Conservation (phyloP, 1,284 basidiomycete genomes). For the Leccinum variabile region DNA sequence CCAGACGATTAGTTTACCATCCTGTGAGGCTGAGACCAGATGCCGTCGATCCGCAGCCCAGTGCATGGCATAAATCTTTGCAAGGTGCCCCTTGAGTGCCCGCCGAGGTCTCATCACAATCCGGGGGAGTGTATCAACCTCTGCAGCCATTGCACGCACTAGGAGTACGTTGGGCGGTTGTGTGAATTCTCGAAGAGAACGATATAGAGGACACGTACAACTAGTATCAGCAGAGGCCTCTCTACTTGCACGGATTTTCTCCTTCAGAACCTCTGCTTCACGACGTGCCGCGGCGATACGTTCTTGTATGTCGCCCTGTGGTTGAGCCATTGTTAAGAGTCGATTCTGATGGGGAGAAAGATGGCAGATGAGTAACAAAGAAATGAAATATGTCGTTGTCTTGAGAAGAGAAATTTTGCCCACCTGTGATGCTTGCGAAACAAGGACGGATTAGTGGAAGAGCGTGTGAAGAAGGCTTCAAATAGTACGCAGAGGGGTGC, state of each 20-base stretch:
- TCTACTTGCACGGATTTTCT: constrained; percentile 93
- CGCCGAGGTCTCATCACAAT: constrained; percentile 95
- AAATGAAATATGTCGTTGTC: constrained; percentile 10
- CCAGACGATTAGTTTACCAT: constrained; percentile 99
- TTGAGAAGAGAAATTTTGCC: constrained; percentile 26
- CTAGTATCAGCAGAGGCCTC: constrained; percentile 97
- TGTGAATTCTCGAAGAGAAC: not conserved
- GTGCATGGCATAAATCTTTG: constrained; percentile 99
- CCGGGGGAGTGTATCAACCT: constrained; percentile 92
- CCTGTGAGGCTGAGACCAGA: constrained; percentile 97
- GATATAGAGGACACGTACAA: constrained; percentile 56
- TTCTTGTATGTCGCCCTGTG: constrained; percentile 87
- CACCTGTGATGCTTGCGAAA: constrained; percentile 31
- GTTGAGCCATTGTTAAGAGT: constrained; percentile 62
- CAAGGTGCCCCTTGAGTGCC: constrained; percentile 93
- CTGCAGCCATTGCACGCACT: constrained; percentile 96
- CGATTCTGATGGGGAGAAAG: constrained; percentile 8
- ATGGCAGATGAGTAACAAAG: not conserved
- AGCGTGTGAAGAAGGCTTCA: constrained; percentile 29
- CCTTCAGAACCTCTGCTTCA: constrained; percentile 95
- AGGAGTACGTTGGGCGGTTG: constrained; percentile 10
- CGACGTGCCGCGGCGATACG: constrained; percentile 93
- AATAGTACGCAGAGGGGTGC: constrained; percentile 18
- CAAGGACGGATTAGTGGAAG: constrained; percentile 26
- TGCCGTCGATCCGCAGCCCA: constrained; percentile 97